Base-by-base conservation (phyloP, 805 yeast genomes). In the Saturnispora galanensis region DNA sequence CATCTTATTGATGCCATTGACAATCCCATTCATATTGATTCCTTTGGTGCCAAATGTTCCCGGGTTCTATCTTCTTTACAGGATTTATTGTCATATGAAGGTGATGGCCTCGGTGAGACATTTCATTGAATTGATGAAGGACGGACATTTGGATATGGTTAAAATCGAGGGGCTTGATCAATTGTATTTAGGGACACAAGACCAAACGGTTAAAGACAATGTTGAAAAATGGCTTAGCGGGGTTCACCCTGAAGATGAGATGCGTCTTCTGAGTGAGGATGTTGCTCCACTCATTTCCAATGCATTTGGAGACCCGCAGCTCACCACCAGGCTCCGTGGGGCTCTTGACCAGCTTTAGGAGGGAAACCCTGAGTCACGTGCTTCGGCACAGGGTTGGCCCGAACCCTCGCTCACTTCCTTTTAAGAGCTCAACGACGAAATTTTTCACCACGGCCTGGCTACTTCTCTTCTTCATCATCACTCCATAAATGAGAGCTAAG, bases 41-140 rank as follows among this genome's bases (percentile, higher is more conserved):
- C 97, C 97, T 0, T 69, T 89, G n/a, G 60, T 88, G 3, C 97
- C 97, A 16, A 89, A 89, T 55, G 75, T 89, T 16, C 97, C 97
- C 0, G 96, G 96, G 0, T 83, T 90, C 56, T 90, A 87, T 56
- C 63, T 89, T 36, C 70, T 83, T 3, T 89, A 83, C 58, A 70
- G 97, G 49, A 70, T 83, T 15, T 89, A 87, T 65, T 86, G 96
- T 58, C 86, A 90, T 59, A 71, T 80, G 57, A 83, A 82, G 54
- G 96, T 96, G 0, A 67, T 73, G 49, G 59, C 75, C 35, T 96
- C 96, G 0, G 83, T 85, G 5, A 67, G 70, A 50, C 93, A 86
- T 57, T 63, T 89, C 48, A 63, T 70, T 31, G 73, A 71, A 42
- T 65, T 89, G 44, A 56, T 79, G n/a, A 52, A 66, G 26, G 55